Conservation (phyloP, 1,284 basidiomycete species). For the Schizophyllum amplum region DNA sequence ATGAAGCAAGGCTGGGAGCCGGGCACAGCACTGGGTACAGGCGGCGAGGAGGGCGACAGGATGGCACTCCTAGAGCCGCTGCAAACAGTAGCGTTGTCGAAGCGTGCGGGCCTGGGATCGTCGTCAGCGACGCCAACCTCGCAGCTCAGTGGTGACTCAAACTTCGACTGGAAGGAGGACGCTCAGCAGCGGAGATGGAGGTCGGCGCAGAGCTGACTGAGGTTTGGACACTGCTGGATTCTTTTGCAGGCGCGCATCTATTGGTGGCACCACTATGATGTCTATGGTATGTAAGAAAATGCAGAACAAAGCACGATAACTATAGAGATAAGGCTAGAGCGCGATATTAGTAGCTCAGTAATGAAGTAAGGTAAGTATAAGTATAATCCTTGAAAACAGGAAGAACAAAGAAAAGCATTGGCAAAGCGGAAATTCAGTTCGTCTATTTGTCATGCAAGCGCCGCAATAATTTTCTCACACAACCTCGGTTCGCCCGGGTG, state of each 20-base stretch:
- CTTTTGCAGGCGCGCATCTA: not conserved
- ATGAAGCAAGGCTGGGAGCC: constrained; percentile 70
- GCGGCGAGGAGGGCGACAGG: constrained; percentile 21
- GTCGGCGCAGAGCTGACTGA: constrained; percentile 2
- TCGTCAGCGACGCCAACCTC: constrained; percentile 7
- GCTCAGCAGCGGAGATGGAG: constrained; percentile 20
- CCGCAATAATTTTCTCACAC: not conserved
- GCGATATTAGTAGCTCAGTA: not conserved
- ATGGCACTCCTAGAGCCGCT: constrained; percentile 49
- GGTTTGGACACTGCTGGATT: not conserved
- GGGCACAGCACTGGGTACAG: constrained; percentile 48
- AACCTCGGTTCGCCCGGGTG: not conserved
- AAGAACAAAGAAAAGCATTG: not conserved
- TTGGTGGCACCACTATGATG: not conserved
- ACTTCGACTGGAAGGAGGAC: constrained; percentile 18
- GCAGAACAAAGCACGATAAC: not conserved
- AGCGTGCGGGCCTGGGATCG: constrained; percentile 43
- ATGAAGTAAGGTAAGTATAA: not conserved
- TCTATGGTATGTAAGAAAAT: no score
- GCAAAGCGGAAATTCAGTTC: not conserved
- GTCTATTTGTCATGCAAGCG: not conserved
- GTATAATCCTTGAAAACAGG: not conserved
- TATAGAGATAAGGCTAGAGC: not conserved
- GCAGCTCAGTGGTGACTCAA: constrained; percentile 8
- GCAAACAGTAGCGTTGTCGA: constrained; percentile 29